These are phyloP conservation scores for Mortierella sp. DNA, from an alignment of 371 early-diverging fungal species.

Conservation along the genomic window DNA sequence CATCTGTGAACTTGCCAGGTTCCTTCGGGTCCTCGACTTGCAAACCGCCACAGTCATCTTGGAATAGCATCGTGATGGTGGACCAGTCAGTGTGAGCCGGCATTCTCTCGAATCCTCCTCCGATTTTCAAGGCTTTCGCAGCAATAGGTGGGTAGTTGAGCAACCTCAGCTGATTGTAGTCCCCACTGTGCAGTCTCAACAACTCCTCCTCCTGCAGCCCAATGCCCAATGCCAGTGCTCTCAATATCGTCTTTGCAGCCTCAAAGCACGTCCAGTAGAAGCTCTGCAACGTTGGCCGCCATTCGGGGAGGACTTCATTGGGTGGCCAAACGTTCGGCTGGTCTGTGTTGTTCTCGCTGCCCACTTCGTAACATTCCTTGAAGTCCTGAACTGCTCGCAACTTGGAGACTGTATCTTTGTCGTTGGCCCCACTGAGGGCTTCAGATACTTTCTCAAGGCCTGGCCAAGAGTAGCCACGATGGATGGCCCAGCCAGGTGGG, in stretches of 20 bases:
- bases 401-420: not conserved
- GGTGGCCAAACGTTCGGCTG: too few relatives aligned
- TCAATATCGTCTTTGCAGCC: slow-evolving; percentile 2
- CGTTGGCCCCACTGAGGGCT: not conserved
- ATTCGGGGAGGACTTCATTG: not conserved
- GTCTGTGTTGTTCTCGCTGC: too few relatives aligned
- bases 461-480: slow-evolving; percentile 5
- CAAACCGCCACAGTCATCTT: slow-evolving; percentile 7
- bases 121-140: not conserved
- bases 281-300: not conserved
- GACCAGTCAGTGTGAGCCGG: not conserved
- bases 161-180: slow-evolving; percentile 10
- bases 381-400: too few relatives aligned
- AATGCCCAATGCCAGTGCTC: slow-evolving; percentile 4
- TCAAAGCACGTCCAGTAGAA: slow-evolving; percentile 13
- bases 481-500: slow-evolving; percentile 3
- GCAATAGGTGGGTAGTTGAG: slow-evolving; percentile 10
- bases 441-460: not conserved
- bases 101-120: slow-evolving; percentile 13
- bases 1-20: slow-evolving; percentile 5
- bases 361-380: too few relatives aligned
- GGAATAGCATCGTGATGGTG: slow-evolving; percentile 1
- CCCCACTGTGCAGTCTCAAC: slow-evolving; percentile 2
- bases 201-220: not conserved
- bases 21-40: slow-evolving; percentile 4